phyloP scores from a whole-genome alignment of 805 yeast genomes.

The Zygosaccharomyces siamensis region DNA sequence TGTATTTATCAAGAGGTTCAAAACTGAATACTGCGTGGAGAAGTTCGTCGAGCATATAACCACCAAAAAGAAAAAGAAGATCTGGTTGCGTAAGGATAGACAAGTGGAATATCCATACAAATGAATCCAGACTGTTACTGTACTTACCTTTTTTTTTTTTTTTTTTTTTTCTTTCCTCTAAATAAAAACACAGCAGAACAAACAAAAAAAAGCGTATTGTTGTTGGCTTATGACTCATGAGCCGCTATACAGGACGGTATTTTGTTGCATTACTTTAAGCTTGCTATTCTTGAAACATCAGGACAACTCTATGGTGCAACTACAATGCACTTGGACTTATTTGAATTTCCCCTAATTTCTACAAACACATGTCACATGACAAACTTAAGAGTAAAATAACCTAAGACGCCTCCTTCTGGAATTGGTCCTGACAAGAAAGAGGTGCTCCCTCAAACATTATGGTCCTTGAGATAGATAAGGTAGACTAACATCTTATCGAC shows the following conservation, averaged over 20 bases:
- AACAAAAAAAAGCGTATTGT: neutral
- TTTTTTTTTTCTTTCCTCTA: neutral
- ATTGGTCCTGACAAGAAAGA: too few relatives aligned
- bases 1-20: constrained; percentile 67
- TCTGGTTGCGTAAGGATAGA: constrained; percentile 87
- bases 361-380: too few relatives aligned
- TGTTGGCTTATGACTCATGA: neutral
- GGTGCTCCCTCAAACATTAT: too few relatives aligned
- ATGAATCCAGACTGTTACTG: constrained; percentile 10
- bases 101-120: constrained; percentile 84
- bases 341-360: too few relatives aligned
- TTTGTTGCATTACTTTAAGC: neutral
- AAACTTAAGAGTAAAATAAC: too few relatives aligned
- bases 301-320: neutral
- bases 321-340: too few relatives aligned
- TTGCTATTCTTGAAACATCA: neutral
- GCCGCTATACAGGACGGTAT: neutral
- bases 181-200: neutral
- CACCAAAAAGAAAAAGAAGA: constrained; percentile 79
- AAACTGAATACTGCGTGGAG: constrained; percentile 65
- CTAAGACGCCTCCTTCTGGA: too few relatives aligned
- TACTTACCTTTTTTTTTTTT: neutral
- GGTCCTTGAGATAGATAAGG: too few relatives aligned
- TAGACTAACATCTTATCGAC: too few relatives aligned
- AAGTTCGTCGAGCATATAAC: constrained; percentile 79